These are phyloP conservation scores for Candida silvicultrix DNA, from an alignment of 805 yeast species.

Conservation along the genomic window DNA sequence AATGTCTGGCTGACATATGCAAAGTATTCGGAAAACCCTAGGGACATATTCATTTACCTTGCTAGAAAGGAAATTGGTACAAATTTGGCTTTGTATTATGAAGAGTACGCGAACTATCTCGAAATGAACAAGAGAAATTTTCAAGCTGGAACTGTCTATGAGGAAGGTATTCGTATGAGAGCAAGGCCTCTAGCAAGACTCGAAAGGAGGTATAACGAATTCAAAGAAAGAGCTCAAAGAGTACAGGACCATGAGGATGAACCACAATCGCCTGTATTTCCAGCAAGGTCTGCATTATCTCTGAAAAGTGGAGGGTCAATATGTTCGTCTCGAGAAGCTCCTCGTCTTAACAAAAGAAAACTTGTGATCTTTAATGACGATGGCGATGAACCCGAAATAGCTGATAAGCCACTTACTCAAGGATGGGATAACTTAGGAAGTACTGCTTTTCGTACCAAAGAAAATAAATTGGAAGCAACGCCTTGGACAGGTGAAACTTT, in stretches of 20 bases:
- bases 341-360: slow-evolving; percentile 11
- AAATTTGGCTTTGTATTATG: slow-evolving; percentile 65
- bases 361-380: slow-evolving; percentile 15
- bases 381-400: slow-evolving; percentile 9
- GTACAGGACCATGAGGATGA: slow-evolving; percentile 20
- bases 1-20: slow-evolving; percentile 79
- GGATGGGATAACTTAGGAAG: slow-evolving; percentile 47
- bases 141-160: slow-evolving; percentile 57
- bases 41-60: slow-evolving; percentile 65
- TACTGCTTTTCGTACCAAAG: slow-evolving; percentile 48
- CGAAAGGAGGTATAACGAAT: slow-evolving; percentile 35
- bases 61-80: slow-evolving; percentile 67
- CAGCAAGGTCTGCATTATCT: slow-evolving; percentile 28
- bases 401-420: slow-evolving; percentile 13
- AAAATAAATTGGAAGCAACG: slow-evolving; percentile 47
- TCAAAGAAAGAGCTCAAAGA: slow-evolving; percentile 31
- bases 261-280: slow-evolving; percentile 30
- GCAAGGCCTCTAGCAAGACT: slow-evolving; percentile 64
- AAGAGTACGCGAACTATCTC: slow-evolving; percentile 62
- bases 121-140: slow-evolving; percentile 40
- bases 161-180: slow-evolving; percentile 45
- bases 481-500: slow-evolving; percentile 62
- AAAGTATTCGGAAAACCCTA: slow-evolving; percentile 58
- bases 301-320: slow-evolving; percentile 29
- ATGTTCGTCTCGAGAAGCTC: slow-evolving; percentile 8